Conservation (phyloP, 371 early-diverging fungal species). For the Fennellomyces sp. region DNA sequence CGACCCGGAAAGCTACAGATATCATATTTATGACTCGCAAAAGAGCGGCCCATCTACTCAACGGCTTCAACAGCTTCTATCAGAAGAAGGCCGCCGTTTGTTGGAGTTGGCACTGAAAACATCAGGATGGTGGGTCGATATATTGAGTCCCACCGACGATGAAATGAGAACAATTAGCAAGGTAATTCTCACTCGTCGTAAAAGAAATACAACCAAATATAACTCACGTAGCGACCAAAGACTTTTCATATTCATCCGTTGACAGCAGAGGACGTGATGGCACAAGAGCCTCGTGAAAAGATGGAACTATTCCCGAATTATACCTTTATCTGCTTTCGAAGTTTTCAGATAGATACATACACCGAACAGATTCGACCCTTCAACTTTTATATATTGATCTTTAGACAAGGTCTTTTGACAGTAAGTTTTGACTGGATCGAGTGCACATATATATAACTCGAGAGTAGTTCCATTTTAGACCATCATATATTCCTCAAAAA, state of each 20-base stretch:
- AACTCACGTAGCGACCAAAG: too few species aligned
- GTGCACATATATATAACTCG: background rate
- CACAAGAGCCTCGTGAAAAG: conserved; percentile 77
- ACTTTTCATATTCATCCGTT: conserved; percentile 73
- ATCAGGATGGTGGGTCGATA: conserved; percentile 88
- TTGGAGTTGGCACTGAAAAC: conserved; percentile 49
- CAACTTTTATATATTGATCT: conserved; percentile 83
- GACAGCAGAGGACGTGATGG: conserved; percentile 74
- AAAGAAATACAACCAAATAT: background rate
- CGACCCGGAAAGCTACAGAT: conserved; percentile 18
- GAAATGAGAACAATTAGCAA: conserved; percentile 80
- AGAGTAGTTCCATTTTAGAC: conserved; percentile 41
- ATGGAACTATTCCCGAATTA: conserved; percentile 74
- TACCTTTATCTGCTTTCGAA: conserved; percentile 69
- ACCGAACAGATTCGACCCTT: conserved; percentile 57
- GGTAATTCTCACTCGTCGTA: too few species aligned
- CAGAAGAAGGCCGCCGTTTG: conserved; percentile 31
- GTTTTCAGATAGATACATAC: conserved; percentile 67
- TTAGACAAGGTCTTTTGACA: conserved; percentile 61
- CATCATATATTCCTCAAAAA: conserved; percentile 28
- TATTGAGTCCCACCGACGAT: conserved; percentile 72
- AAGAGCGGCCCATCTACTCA: background rate
- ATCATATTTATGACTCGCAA: conserved; percentile 11
- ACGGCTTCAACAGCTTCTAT: conserved; percentile 22
- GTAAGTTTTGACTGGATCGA: conserved; percentile 29